Evolutionary conservation across 2,329 filamentous ascomycete species (phyloP).

Genomic region (Nakataea oryzae): DNA sequence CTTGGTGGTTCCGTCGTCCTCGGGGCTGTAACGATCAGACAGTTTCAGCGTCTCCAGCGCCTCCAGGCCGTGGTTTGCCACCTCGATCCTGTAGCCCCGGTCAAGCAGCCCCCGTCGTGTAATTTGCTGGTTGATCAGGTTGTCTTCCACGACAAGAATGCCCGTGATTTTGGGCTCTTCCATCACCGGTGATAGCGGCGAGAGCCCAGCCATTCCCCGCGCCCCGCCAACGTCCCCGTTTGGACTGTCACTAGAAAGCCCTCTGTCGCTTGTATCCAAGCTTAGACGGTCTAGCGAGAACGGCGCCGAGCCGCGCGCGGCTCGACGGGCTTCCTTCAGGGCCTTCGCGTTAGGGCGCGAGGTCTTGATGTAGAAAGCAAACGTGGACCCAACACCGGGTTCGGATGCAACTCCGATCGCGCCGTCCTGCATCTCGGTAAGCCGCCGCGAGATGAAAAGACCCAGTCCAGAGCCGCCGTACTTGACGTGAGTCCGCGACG

Average conservation of each 20-base stretch:
- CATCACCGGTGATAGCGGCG: neutral
- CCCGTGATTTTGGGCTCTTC: constrained; percentile 21
- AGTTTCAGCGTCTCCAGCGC: constrained; percentile 36
- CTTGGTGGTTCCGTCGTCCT: neutral
- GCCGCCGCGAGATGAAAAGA: constrained; percentile 65
- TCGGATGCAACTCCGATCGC: constrained; percentile 66
- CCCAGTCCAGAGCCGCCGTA: constrained; percentile 74
- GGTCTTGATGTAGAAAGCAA: constrained; percentile 64
- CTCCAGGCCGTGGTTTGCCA: constrained; percentile 47
- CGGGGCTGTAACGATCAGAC: constrained; percentile 14
- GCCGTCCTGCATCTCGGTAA: constrained; percentile 74
- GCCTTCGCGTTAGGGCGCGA: constrained; percentile 28
- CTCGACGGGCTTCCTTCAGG: constrained; percentile 22
- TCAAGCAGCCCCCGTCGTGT: constrained; percentile 38
- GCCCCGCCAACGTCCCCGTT: neutral
- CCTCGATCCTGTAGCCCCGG: constrained; percentile 37
- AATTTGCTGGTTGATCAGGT: constrained; percentile 49
- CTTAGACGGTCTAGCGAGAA: neutral
- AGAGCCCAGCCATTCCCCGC: neutral
- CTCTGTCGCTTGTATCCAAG: neutral
- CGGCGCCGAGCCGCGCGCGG: neutral
- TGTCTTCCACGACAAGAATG: constrained; percentile 50
- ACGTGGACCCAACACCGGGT: constrained; percentile 60
- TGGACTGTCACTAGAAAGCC: neutral
- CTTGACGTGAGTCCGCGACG: constrained; percentile 63